A percentile compares a stretch with the other conserved stretches of the same genome.
These are phyloP conservation scores for Henckelia pumila DNA, from an alignment of 257 asterid genomes.

Conservation along the genomic window DNA sequence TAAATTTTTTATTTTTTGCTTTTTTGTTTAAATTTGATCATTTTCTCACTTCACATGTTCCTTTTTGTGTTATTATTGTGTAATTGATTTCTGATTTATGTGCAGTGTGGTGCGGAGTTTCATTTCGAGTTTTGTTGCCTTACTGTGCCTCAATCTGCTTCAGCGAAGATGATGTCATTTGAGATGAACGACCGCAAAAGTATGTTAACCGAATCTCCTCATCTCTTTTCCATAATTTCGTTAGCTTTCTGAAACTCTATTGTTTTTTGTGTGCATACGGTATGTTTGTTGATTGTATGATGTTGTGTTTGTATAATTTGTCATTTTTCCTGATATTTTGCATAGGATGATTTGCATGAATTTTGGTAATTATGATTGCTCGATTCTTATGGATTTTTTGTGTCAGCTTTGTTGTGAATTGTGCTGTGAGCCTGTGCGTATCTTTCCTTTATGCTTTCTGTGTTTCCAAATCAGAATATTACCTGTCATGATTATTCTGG, in stretches of 20 bases:
- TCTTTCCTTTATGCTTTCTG: no score
- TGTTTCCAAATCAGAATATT: no score
- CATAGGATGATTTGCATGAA: no score
- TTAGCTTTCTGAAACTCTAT: not conserved
- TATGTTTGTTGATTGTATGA: not conserved
- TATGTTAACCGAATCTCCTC: constrained; percentile 28
- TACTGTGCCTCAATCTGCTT: constrained; percentile 29
- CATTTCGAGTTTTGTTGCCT: constrained; percentile 16
- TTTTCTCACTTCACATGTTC: not conserved
- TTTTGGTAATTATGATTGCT: no score
- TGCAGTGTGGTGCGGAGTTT: constrained; percentile 28
- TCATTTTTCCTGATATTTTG: not conserved
- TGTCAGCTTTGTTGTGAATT: no score
- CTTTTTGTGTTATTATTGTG: not conserved
- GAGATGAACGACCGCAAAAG: constrained; percentile 91
- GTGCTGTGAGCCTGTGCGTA: no score
- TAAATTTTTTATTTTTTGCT: not conserved
- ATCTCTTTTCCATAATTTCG: not conserved
- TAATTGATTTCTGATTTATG: constrained; percentile 6
- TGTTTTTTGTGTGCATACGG: not conserved
- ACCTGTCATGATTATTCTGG: no score
- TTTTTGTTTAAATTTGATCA: not conserved
- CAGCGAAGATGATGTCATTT: constrained; percentile 62
- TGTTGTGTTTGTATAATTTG: not conserved
- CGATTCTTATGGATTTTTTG: no score